Evolutionary conservation across 129 eudicot genomes (phyloP), one percentile per base, ranked within the genome.

Genomic region (Erigeron canadensis): DNA sequence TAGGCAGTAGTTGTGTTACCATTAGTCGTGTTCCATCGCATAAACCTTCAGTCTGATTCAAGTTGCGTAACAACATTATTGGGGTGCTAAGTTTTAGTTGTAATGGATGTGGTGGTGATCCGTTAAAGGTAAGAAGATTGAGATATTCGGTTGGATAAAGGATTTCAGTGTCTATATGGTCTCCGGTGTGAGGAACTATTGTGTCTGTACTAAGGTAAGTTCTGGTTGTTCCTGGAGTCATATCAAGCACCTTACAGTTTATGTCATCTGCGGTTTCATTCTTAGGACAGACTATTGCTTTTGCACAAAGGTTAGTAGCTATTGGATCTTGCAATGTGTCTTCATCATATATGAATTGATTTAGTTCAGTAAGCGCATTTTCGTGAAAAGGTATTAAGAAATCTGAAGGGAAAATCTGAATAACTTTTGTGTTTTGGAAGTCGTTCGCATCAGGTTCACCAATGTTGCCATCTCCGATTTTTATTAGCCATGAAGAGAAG

Each of bases 401-500:
- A 11, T 46, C 5, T 3, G 4, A 4, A 4, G 23, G 72, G 3
- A 67, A n/a, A n/a, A n/a, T 47, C 5, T 46, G 17, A 2, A 67
- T 38, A 6, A 10, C 2, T 15, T 38, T 37, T 2, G 17, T 5
- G 40, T 67, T 39, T 0, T 7, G 0, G 0, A 22, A 10, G 13
- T 19, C 22, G 1, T 13, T 13, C 3, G 12, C 43, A 9, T 22
- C 44, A 3, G 10, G 2, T 7, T 4, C 42, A 4, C 72, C 23
- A 0, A 45, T 0, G 1, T 0, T 0, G 13, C 72, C 70, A 12
- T 65, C 54, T 8, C 70, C 70, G 1, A 65, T 13, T 9, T 5
- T 16, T 9, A 65, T 12, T 18, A 65, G 37, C 70, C 56, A 65
- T 44, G 70, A 65, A 43, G 70, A 65, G 12, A 65, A 65, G 2